Conservation (phyloP, 805 yeast species). For the Lachancea quebecensis region DNA sequence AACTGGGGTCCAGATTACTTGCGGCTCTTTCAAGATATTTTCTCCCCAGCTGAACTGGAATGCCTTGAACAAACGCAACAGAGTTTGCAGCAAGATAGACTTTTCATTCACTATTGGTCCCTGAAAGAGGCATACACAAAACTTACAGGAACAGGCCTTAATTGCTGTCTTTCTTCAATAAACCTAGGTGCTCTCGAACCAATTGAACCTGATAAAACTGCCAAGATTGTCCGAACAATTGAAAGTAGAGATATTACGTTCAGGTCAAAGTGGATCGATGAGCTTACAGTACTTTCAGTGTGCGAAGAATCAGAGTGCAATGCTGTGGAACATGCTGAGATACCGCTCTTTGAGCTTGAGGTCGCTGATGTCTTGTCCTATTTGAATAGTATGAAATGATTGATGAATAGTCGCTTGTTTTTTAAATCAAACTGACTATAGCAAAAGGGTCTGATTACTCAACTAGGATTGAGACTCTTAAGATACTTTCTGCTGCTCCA, state of each 20-base stretch:
- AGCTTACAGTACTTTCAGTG: slow-evolving; percentile 13
- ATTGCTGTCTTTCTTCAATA: slow-evolving; percentile 28
- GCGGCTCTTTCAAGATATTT: slow-evolving; percentile 38
- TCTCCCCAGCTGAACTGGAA: slow-evolving; percentile 33
- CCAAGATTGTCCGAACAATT: slow-evolving; percentile 4
- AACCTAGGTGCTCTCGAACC: slow-evolving; percentile 23
- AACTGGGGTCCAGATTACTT: slow-evolving; percentile 26
- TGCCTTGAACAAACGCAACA: slow-evolving; percentile 23
- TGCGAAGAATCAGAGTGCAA: not conserved
- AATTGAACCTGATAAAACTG: not conserved
- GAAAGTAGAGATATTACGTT: slow-evolving; percentile 11
- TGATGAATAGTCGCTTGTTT: not conserved
- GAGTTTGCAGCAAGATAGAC: slow-evolving; percentile 10
- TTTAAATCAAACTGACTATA: not conserved
- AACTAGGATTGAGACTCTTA: not conserved
- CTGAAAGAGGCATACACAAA: slow-evolving; percentile 72
- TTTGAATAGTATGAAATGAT: slow-evolving; percentile 8
- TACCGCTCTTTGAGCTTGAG: slow-evolving; percentile 5
- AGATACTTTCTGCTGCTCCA: slow-evolving; percentile 29
- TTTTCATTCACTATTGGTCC: slow-evolving; percentile 65
- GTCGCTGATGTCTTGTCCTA: not conserved
- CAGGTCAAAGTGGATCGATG: slow-evolving; percentile 22
- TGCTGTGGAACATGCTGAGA: not conserved
- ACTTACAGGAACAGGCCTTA: slow-evolving; percentile 55
- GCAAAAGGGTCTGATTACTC: no score